Conservation (phyloP, 257 asterid genomes). For the Galeopsis tetrahit region DNA sequence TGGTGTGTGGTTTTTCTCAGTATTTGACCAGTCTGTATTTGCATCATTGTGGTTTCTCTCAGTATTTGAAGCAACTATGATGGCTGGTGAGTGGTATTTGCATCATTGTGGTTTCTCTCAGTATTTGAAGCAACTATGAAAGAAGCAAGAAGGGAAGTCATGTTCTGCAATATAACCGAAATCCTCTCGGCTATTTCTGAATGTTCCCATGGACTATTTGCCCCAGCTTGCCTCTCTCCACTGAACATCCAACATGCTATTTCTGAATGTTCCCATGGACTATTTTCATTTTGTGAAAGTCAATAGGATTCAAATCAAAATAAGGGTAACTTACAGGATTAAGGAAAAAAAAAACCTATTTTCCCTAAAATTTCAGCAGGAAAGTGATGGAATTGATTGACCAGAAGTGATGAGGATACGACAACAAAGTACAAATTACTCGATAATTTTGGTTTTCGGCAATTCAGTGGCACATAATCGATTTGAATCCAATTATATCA, state of each 20-base stretch:
- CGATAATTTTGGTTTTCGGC: background rate
- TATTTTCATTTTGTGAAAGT: too few species aligned
- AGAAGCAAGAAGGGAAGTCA: slow-evolving; percentile 95
- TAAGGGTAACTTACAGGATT: too few species aligned
- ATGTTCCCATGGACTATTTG: too few species aligned
- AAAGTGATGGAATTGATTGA: slow-evolving; percentile 8
- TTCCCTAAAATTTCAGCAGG: background rate
- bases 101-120: too few species aligned
- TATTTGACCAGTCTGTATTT: too few species aligned
- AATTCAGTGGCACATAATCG: background rate
- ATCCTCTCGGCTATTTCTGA: slow-evolving; percentile 94
- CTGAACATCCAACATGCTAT: slow-evolving; percentile 95
- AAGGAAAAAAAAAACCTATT: too few species aligned
- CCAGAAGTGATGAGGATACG: background rate
- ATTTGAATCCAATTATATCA: background rate
- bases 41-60: too few species aligned
- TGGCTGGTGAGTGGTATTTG: too few species aligned
- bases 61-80: too few species aligned
- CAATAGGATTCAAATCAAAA: too few species aligned
- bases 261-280: slow-evolving; percentile 45
- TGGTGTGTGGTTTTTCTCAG: too few species aligned
- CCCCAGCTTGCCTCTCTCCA: slow-evolving; percentile 91
- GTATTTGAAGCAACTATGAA: slow-evolving; percentile 93
- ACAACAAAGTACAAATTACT: background rate
- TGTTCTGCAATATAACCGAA: slow-evolving; percentile 87